Conservation (phyloP, 768 basidiomycete species). For the Roridomyces roridus region DNA sequence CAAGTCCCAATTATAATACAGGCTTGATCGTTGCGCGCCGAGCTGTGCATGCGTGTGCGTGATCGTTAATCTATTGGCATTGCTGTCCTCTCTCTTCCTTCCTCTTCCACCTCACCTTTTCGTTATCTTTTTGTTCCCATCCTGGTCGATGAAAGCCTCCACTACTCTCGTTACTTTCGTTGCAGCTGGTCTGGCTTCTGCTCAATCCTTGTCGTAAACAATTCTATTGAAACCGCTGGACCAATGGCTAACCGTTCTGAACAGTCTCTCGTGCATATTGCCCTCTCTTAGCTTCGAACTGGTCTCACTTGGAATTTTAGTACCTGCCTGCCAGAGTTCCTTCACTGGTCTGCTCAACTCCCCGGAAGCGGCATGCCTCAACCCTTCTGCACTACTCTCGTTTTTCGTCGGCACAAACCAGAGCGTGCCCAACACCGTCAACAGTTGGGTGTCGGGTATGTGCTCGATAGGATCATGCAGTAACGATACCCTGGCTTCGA, state of each 20-base stretch:
- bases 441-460: slow-evolving; percentile 65
- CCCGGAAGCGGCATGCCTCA: slow-evolving; percentile 57
- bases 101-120: slow-evolving; percentile 13
- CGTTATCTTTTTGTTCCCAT: slow-evolving; percentile 25
- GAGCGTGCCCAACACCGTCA: slow-evolving; percentile 49
- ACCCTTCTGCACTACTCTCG: slow-evolving; percentile 34
- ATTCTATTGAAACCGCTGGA: no score
- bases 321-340: slow-evolving; percentile 50
- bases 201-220: no score
- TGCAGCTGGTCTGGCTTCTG: slow-evolving; percentile 42
- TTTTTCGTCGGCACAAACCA: slow-evolving; percentile 19
- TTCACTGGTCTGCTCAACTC: slow-evolving; percentile 50
- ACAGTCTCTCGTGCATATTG: slow-evolving; percentile 37
- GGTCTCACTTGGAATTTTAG: not conserved
- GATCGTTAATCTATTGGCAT: not conserved
- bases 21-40: slow-evolving; percentile 15
- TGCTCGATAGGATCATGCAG: slow-evolving; percentile 60
- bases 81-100: slow-evolving; percentile 1
- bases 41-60: not conserved
- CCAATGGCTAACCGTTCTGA: no score
- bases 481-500: slow-evolving; percentile 61
- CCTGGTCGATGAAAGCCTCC: slow-evolving; percentile 21
- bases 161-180: slow-evolving; percentile 36
- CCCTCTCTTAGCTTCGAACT: slow-evolving; percentile 22
- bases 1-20: not conserved